Conservation (phyloP, 805 yeast species). For the Pichia ethanolica region DNA sequence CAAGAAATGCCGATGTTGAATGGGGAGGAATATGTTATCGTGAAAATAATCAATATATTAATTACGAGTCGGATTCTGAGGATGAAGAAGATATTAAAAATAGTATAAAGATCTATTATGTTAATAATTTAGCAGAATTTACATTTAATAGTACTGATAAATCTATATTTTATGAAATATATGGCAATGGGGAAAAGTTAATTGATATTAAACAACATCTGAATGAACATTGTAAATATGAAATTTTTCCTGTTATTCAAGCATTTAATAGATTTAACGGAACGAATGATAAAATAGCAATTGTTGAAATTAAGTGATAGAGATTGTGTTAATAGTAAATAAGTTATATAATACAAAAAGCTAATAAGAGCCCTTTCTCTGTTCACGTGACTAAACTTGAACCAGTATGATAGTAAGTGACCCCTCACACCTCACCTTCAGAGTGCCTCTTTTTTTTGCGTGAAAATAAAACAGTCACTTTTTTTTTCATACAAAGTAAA, state of each 20-base stretch:
- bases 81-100: conserved; percentile 19
- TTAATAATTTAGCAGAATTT: conserved; percentile 36
- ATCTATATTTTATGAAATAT: conserved; percentile 18
- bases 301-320: conserved; percentile 6
- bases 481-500: no score
- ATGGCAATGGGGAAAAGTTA: conserved; percentile 1
- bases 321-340: not conserved
- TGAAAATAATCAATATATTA: conserved; percentile 32
- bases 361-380: not conserved
- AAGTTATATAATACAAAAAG: no score
- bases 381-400: not conserved
- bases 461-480: no score
- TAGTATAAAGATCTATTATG: conserved; percentile 36
- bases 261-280: conserved; percentile 10
- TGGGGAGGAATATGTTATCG: conserved; percentile 63
- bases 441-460: no score
- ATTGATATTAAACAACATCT: not conserved
- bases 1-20: conserved; percentile 59
- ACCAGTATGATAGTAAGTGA: not conserved
- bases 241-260: conserved; percentile 17
- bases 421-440: conserved; percentile 9
- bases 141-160: conserved; percentile 13
- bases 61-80: conserved; percentile 35
- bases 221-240: conserved; percentile 12
- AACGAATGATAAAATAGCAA: conserved; percentile 6